Evolutionary conservation across 768 basidiomycete species (phyloP).

Genomic region (Psilocybe cubensis): DNA sequence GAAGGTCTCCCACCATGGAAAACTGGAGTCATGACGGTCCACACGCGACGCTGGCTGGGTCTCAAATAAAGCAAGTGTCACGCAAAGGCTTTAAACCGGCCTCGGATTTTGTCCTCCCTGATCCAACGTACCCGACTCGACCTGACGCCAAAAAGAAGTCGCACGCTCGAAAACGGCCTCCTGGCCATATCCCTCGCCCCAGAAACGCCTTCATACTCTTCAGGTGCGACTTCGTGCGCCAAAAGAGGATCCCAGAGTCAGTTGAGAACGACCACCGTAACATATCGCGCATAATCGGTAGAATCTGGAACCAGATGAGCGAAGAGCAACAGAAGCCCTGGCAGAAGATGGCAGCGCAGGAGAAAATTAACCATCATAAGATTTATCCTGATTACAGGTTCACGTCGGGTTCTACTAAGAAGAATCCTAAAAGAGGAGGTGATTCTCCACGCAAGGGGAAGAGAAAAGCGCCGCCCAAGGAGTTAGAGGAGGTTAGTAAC

Average conservation of each 20-base stretch:
- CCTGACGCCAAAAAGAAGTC: slow-evolving; percentile 42
- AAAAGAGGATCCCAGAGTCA: slow-evolving; percentile 54
- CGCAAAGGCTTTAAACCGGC: neutral
- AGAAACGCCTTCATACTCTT: slow-evolving; percentile 84
- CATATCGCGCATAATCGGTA: slow-evolving; percentile 67
- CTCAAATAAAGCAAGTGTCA: neutral
- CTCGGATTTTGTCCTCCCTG: slow-evolving; percentile 18
- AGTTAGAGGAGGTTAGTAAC: neutral
- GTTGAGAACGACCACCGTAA: slow-evolving; percentile 71
- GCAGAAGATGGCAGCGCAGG: slow-evolving; percentile 50
- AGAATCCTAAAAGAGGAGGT: slow-evolving; percentile 13
- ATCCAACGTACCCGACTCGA: slow-evolving; percentile 26
- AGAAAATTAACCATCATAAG: slow-evolving; percentile 35
- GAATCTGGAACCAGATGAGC: slow-evolving; percentile 65
- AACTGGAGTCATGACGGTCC: neutral
- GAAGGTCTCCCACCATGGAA: slow-evolving; percentile 1
- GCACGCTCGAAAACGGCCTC: slow-evolving; percentile 50
- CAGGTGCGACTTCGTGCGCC: slow-evolving; percentile 71
- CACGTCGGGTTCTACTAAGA: slow-evolving; percentile 4
- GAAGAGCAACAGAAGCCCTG: slow-evolving; percentile 49
- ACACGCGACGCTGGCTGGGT: neutral
- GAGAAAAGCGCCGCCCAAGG: neutral
- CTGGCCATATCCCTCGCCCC: slow-evolving; percentile 69
- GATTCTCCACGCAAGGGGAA: neutral
- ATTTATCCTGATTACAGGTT: slow-evolving; percentile 13